Percentiles rank a stretch among this genome's conserved stretches.
These are phyloP conservation scores for Colletotrichum sublineola DNA, from an alignment of 2,329 filamentous ascomycete genomes.

Conservation along the genomic window DNA sequence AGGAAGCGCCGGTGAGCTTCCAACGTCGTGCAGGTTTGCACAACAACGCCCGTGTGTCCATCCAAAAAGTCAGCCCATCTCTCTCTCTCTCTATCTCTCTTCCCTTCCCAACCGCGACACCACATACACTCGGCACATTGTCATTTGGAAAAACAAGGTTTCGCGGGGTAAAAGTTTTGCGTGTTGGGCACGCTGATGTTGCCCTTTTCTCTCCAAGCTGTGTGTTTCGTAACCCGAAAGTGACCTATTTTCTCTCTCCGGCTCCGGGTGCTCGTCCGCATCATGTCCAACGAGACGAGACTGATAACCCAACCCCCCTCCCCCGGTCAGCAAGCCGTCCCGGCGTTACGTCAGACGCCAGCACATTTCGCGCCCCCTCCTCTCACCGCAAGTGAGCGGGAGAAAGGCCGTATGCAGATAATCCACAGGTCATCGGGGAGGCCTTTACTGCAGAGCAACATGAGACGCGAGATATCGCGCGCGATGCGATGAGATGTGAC, in stretches of 20 bases:
- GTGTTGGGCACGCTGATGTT: no score
- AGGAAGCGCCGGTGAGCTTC: conserved; percentile 12
- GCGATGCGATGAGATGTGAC: conserved; percentile 27
- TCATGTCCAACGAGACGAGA: not conserved
- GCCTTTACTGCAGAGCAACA: conserved; percentile 20
- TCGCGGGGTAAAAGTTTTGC: no score
- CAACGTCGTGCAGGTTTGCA: conserved; percentile 16
- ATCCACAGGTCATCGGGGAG: conserved; percentile 39
- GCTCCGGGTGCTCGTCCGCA: conserved; percentile 22
- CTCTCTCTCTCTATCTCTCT: no score
- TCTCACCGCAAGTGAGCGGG: not conserved
- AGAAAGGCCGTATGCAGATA: not conserved
- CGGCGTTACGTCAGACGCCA: not conserved
- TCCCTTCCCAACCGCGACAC: no score
- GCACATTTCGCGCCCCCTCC: not conserved
- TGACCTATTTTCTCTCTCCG: not conserved
- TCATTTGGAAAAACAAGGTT: no score
- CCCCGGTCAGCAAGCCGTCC: not conserved
- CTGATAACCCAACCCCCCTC: not conserved
- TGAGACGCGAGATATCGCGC: conserved; percentile 34
- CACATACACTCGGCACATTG: no score
- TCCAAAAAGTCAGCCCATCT: conserved; percentile 16
- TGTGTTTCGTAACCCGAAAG: no score
- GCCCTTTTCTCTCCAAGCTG: no score
- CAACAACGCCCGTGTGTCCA: conserved; percentile 11